Conservation (phyloP, 1,139 yeast genomes). For the Yamadazyma jaroonii region DNA sequence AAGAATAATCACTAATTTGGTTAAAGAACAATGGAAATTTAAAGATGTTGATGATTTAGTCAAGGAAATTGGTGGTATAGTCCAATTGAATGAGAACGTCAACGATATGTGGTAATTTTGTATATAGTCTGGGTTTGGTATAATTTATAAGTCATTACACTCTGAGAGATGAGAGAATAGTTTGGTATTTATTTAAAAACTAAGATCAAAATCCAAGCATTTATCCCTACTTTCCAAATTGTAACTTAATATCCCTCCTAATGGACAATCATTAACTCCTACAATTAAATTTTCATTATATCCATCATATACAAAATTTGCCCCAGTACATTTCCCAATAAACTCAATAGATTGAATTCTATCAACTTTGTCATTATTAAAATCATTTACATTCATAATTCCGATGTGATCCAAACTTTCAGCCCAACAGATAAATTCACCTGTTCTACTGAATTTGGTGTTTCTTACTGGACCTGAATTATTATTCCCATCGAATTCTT, state of each 20-base stretch:
- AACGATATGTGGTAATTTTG: conserved; percentile 48
- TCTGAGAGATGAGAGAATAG: neutral
- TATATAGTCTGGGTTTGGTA: neutral
- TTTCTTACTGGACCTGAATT: conserved; percentile 43
- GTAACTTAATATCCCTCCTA: conserved; percentile 58
- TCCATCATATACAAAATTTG: conserved; percentile 44
- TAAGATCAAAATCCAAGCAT: conserved; percentile 42
- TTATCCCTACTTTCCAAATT: conserved; percentile 34
- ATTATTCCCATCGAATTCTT: neutral
- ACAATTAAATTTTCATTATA: conserved; percentile 48
- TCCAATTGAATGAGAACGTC: conserved; percentile 38
- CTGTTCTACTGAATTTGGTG: conserved; percentile 46
- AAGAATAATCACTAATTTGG: conserved; percentile 39
- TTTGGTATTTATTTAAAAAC: conserved; percentile 17
- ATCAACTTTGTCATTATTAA: conserved; percentile 18
- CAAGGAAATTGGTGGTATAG: conserved; percentile 36
- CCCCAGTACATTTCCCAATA: conserved; percentile 60
- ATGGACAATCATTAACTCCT: conserved; percentile 54
- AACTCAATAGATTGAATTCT: conserved; percentile 50
- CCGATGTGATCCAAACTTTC: conserved; percentile 63
- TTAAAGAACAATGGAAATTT: conserved; percentile 34
- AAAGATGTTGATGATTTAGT: conserved; percentile 31
- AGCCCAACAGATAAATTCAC: conserved; percentile 52
- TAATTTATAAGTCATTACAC: neutral
- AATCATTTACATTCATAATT: conserved; percentile 36